These are phyloP conservation scores for grape (Vitis vinifera) DNA, from an alignment of 164 flowering plant genomes.

Conservation along the genomic window ASM3070453v1 NC_081821.1:3892001-3892500, in stretches of 20 bases:
- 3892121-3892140: background rate
- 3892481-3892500: constrained; percentile 18
- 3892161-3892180: constrained; percentile 31
- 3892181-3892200: constrained; percentile 19
- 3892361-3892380: constrained; percentile 6
- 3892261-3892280: constrained; percentile 12
- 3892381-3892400: background rate
- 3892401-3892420: constrained; percentile 13
- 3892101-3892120: background rate
- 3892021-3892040: background rate
- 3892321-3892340: constrained; percentile 22
- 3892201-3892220: constrained; percentile 29
- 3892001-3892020: background rate
- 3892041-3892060: constrained; percentile 3
- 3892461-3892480: constrained; percentile 31
- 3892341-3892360: constrained; percentile 25
- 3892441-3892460: constrained; percentile 33
- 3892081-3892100: background rate
- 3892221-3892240: constrained; percentile 25
- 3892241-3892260: constrained; percentile 17
- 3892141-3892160: constrained; percentile 35
- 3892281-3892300: constrained; percentile 30
- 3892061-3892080: constrained; percentile 7
- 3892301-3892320: constrained; percentile 21
- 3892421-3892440: constrained; percentile 37